phyloP scores from a whole-genome alignment of 1,139 yeast genomes.

The Sugiyamaella castrensis region DNA sequence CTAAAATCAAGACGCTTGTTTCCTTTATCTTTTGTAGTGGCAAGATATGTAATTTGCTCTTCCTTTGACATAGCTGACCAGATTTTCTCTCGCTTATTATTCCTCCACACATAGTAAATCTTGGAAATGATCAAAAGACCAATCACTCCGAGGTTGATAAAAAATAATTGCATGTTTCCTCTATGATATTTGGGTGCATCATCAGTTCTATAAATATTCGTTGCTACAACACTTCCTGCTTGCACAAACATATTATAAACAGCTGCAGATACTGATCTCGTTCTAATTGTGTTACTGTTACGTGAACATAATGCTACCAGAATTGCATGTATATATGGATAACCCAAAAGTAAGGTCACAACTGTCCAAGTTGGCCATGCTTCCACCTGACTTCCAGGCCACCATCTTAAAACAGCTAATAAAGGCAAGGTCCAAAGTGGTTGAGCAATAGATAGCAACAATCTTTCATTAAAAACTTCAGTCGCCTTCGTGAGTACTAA shows the following conservation, averaged over 20 bases:
- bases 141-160: conserved; percentile 37
- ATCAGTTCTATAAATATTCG: conserved; percentile 52
- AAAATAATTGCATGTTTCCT: conserved; percentile 51
- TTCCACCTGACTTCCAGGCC: conserved; percentile 46
- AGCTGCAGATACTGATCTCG: conserved; percentile 60
- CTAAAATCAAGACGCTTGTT: conserved; percentile 56
- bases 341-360: conserved; percentile 46
- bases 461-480: conserved; percentile 40
- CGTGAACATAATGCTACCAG: conserved; percentile 59
- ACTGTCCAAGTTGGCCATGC: conserved; percentile 43
- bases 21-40: conserved; percentile 50
- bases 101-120: conserved; percentile 48
- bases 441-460: conserved; percentile 38
- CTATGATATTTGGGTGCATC: conserved; percentile 58
- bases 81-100: conserved; percentile 42
- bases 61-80: conserved; percentile 52
- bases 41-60: conserved; percentile 47
- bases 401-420: conserved; percentile 46
- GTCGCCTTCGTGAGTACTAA: conserved; percentile 44
- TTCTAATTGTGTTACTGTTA: conserved; percentile 57
- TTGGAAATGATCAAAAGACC: conserved; percentile 25
- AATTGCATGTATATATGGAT: conserved; percentile 50
- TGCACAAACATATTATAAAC: conserved; percentile 62
- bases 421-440: conserved; percentile 43
- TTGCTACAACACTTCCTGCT: conserved; percentile 49